Evolutionary conservation across 75 land plant species (phyloP), one percentile per base, ranked within the genome.

Genomic region (Gnetum montanum): DNA sequence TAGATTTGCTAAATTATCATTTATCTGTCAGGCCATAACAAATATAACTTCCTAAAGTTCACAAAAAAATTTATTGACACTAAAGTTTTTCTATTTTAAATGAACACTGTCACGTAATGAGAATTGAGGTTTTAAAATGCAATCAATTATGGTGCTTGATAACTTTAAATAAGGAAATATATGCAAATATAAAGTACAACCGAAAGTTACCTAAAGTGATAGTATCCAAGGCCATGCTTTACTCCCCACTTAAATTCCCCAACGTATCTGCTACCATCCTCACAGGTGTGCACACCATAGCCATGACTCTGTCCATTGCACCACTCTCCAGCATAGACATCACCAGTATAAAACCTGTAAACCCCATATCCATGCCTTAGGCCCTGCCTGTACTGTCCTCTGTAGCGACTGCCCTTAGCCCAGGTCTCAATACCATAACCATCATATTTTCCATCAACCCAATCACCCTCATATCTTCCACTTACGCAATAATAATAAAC

Each of bases 301-400:
- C 90, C 90, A 67, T 85, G 86, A 30, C 86, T 82, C 75, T 85
- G 90, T 56, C 90, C 90, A 48, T 69, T 78, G 15, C 73, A 72
- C 90, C 90, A 85, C 41, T 82, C 90, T 20, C 90, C 90, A 12
- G 77, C 69, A 74, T 85, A 85, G 5, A 85, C 86, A 82, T 85
- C 90, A 1, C 86, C 90, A 1, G 81, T 85, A 35, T 82, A 85
- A 47, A 85, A 85, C 57, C 86, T 68, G 51, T 85, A 85, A 41
- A 82, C 71, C 47, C 90, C 90, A 67, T 54, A 69, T 7, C 86
- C 90, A 47, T 85, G 83, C 59, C 90, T 52, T 41, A 85, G 41
- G 2, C 90, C 90, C 40, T 78, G 66, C 31, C 82, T 57, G 37
- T 78, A 85, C 58, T 85, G 90, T 8, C 90, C 90, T n/a, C 90